Base-by-base conservation (phyloP, 495 filamentous ascomycete genomes). In the Penicillium coprophilum region DNA sequence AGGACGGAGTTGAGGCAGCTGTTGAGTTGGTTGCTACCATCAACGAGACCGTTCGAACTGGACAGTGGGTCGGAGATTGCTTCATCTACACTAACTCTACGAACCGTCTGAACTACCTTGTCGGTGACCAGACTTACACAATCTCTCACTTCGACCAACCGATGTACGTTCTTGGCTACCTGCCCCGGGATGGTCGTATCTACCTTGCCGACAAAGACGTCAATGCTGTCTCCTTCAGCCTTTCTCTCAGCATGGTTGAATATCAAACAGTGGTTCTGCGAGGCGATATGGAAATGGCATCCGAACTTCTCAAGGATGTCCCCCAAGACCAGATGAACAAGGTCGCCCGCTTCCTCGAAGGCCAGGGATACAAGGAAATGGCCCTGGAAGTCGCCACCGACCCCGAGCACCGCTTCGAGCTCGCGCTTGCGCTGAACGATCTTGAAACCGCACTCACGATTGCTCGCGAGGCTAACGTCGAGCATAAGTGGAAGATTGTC, bases 81-180 rank as follows among this genome's bases (percentile, higher is more conserved):
- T 94, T 99, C 79, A 92, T 97, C 68, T 99, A 97, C 79, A 97
- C 94, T 27, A 97, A 92, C 78, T 87, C 84, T 63, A 96, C 92
- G 24, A 97, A 97, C 81, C 89, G 94, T 50, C 77, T 99, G 57
- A 99, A 97, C 80, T 97, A 97, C 73, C 85, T 99, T 20, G 94
- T 99, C 32, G 95, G 94, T 49, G 94, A 97, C 72, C 91, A 97
- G 74, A 95, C 92, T 28, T 96, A 97, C 81, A 96, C 94, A n/a
- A 88, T 99, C 65, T 91, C 91, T 38, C 93, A 97, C 74, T 97
- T 96, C 64, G 94, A 99, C 73, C 83, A 91, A 65, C 85, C 90
- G 15, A 92, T 93, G 87, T 99, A 97, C 71, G 80, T 96, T 41
- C 84, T 98, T 6, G 94, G 93, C 46, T 99, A 97, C 69, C 86